Base-by-base conservation (phyloP, 371 early-diverging fungal genomes). In the Gilbertella persicaria region DNA sequence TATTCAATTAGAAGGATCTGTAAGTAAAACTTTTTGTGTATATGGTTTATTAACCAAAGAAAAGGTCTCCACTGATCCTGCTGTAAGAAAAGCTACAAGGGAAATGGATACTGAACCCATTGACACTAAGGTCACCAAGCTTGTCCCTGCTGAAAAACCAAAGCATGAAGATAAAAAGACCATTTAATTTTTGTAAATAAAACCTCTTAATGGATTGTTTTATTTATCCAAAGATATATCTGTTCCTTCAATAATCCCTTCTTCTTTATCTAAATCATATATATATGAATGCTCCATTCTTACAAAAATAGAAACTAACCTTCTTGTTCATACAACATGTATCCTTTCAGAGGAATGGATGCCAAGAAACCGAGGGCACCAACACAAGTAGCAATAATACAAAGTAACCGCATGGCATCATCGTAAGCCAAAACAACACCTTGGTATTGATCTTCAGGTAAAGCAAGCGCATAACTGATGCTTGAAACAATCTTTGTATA, bases 341-440 rank as follows among this genome's bases (percentile, higher is more conserved):
- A n/a, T n/a, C n/a, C n/a, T n/a, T n/a, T n/a, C n/a, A n/a, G n/a
- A n/a, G n/a, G n/a, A n/a, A n/a, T n/a, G n/a, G n/a, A n/a, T n/a
- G n/a, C n/a, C n/a, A n/a, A n/a, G n/a, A n/a, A n/a, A n/a, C n/a
- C n/a, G n/a, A n/a, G n/a, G n/a, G n/a, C n/a, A n/a, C n/a, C 60
- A 36, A 73, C 39, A 58, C 56, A 57, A 4, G 64, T 45, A 35
- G 67, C 50, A 20, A 70, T 69, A n/a, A 69, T 69, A 35, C 63
- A 57, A 14, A 64, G 37, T 13, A 63, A 44, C 41, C 55, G 64
- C 43, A 70, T 70, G 10, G 66, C 57, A 39, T 66, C 45, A 9
- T 68, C 68, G 45, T 70, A 73, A 4, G 70, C 65, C 4, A 28
- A 3, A 21, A 64, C 62, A 23, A 65, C 60, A 29, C 67, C 70